These are phyloP conservation scores for Solanum rostratum DNA, from an alignment of 257 asterid genomes.

Conservation along the genomic window DNA sequence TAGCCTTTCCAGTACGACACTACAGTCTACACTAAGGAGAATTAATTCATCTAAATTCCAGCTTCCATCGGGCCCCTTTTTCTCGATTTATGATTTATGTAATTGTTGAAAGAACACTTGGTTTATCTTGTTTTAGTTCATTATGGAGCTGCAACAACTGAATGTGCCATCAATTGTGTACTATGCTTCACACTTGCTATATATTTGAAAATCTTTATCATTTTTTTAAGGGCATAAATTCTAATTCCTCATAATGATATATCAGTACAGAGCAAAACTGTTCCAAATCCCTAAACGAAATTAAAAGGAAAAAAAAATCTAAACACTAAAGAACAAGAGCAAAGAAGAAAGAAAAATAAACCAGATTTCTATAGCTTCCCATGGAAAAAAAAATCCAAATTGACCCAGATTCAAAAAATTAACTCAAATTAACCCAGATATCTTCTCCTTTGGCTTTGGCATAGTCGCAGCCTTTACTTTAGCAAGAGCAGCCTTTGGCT, in stretches of 20 bases:
- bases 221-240: background rate
- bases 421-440: too few relatives aligned
- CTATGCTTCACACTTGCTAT: too few relatives aligned
- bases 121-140: too few relatives aligned
- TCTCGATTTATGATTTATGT: too few relatives aligned
- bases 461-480: conserved; percentile 33
- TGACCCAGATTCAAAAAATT: conserved; percentile 17
- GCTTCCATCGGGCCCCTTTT: too few relatives aligned
- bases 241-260: background rate
- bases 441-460: conserved; percentile 40
- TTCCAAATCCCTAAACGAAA: background rate
- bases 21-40: too few relatives aligned
- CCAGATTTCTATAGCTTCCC: conserved; percentile 11
- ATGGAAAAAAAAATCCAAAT: conserved; percentile 7
- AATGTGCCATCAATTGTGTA: too few relatives aligned
- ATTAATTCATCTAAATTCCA: too few relatives aligned
- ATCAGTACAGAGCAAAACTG: background rate
- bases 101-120: too few relatives aligned
- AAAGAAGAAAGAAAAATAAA: background rate
- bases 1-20: too few relatives aligned
- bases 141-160: too few relatives aligned
- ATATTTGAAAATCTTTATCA: too few relatives aligned
- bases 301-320: background rate
- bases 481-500: conserved; percentile 21
- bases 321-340: background rate